These are phyloP conservation scores for Chalciporus chontae DNA, from an alignment of 768 basidiomycete genomes.

Conservation along the genomic window DNA sequence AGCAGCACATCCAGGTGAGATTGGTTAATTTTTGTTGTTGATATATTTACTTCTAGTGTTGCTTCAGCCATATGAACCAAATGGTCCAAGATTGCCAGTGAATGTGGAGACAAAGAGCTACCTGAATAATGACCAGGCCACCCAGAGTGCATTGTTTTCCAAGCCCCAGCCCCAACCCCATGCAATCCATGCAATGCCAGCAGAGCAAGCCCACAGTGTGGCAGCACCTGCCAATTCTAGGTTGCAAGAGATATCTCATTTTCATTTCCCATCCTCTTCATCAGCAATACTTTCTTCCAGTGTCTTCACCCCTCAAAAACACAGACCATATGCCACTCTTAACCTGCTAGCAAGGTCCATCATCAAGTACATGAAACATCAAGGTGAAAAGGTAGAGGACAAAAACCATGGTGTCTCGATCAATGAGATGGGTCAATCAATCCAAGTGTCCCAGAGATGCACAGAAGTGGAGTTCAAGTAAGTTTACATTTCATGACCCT, in stretches of 20 bases:
- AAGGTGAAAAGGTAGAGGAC: background rate
- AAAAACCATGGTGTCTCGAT: conserved; percentile 2
- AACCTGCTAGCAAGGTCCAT: conserved; percentile 13
- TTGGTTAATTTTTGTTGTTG: background rate
- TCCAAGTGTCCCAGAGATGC: conserved; percentile 11
- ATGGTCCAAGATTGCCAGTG: background rate
- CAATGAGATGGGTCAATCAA: conserved; percentile 12
- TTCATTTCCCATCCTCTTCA: background rate
- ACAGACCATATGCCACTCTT: conserved; percentile 17
- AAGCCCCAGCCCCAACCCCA: background rate
- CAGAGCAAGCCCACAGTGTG: no score
- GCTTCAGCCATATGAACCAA: conserved; percentile 6
- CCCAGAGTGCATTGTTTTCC: background rate
- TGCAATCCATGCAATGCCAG: background rate
- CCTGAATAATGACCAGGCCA: background rate
- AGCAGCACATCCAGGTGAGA: conserved; percentile 10
- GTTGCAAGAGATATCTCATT: background rate
- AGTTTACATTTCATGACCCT: background rate
- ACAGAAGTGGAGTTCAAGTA: conserved; percentile 22
- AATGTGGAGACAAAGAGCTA: background rate
- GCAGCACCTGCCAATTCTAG: background rate
- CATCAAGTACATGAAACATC: conserved; percentile 17
- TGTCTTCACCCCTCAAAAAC: conserved; percentile 20
- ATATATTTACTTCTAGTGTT: no score
- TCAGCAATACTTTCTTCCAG: conserved; percentile 10